phyloP scores from a whole-genome alignment of 2,329 filamentous ascomycete genomes.

The Beauveria sp. region DNA sequence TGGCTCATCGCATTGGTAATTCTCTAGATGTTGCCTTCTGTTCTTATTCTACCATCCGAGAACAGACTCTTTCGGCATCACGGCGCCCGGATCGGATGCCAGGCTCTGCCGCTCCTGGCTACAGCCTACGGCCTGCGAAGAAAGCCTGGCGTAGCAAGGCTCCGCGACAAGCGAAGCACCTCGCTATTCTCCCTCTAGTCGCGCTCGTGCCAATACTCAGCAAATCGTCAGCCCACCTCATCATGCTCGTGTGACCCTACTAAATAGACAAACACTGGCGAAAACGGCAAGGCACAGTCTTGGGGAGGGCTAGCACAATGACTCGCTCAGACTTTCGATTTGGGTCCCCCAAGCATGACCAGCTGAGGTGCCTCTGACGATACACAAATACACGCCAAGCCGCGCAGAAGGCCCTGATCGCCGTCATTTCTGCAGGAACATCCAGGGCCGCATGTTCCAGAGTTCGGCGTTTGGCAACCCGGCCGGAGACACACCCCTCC shows the following conservation, averaged over 20 bases:
- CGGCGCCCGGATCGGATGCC: background rate
- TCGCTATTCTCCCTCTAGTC: background rate
- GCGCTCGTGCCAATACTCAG: background rate
- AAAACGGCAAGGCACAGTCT: background rate
- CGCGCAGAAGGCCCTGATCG: background rate
- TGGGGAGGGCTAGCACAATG: background rate
- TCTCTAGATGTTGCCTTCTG: too few species aligned
- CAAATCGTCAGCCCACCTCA: background rate
- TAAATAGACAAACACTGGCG: background rate
- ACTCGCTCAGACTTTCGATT: background rate
- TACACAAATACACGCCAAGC: background rate
- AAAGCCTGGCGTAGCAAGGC: background rate
- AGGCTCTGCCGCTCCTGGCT: background rate
- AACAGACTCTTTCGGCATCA: background rate
- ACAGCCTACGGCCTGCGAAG: too few species aligned
- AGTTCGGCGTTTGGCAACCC: background rate
- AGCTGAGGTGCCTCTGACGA: background rate
- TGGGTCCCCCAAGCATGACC: background rate
- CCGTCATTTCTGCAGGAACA: background rate
- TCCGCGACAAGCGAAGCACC: background rate
- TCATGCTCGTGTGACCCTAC: background rate
- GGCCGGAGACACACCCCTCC: background rate
- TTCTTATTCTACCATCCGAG: background rate
- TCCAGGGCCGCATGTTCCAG: background rate
- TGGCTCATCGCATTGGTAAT: background rate